Evolutionary conservation across 2,329 filamentous ascomycete species (phyloP), one percentile per base, ranked within the genome.

Genomic region (Diplocarpon rosae): DNA sequence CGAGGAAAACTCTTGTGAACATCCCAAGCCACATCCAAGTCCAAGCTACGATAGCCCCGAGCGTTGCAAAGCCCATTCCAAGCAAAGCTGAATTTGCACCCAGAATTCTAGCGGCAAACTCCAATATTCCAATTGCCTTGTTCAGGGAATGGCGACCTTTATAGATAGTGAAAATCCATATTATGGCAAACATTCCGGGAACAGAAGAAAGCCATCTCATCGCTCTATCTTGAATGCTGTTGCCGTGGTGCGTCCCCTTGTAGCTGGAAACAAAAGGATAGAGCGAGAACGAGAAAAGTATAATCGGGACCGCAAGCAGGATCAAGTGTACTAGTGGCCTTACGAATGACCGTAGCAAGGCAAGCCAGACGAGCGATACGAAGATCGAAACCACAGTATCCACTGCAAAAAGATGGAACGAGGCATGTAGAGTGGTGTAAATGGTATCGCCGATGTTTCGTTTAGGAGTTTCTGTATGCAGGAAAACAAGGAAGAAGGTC

Each of bases 21-120:
- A 98, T 95, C 56, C 80, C 80, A 54, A 96, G 78, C 92, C 92
- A 98, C 6, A 85, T 64, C 92, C 92, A 98, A 0, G 89, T 95
- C 83, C 89, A 96, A 12, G 78, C 68, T 9, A 95, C 84, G 35
- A 94, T 83, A 20, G 80, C 69, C 6, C 69, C 74, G 12, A 96
- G 73, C 16, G 83, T 83, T 10, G 73, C 78, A 57, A 95, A 82
- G 2, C 92, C 92, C n/a, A 95, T 75, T 1, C 85, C 62, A 29
- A 96, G 72, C 15, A 98, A 72, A 2, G 83, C 86, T 9, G 87
- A 80, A 58, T 93, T 94, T 30, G 87, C 83, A 6, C 82, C 78
- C 13, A 98, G 70, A 47, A 98, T 93, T 45, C 83, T 82, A 56
- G 85, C 90, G 9, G 87, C 83, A 62, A 98, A 95, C 61, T 96